These are phyloP conservation scores for Leptographium radiaticola DNA, from an alignment of 2,329 filamentous ascomycete genomes.

Conservation along the genomic window DNA sequence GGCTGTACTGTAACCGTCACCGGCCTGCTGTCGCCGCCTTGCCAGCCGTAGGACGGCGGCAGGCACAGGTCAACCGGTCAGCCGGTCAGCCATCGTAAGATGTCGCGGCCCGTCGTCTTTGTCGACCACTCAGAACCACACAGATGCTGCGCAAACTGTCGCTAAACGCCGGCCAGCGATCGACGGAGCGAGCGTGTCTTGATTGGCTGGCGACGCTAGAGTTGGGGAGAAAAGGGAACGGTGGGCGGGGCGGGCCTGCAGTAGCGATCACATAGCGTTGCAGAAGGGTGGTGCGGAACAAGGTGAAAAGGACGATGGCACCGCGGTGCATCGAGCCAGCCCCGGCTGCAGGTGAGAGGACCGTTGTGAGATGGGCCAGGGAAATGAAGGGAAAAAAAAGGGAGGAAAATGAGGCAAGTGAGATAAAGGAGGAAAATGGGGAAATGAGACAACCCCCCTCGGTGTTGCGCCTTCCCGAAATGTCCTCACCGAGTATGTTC, in stretches of 20 bases:
- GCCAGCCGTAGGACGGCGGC: too few species aligned
- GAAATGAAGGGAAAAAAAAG: too few species aligned
- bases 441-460: too few species aligned
- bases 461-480: too few species aligned
- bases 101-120: too few species aligned
- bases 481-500: too few species aligned
- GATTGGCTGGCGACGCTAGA: neutral
- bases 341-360: neutral
- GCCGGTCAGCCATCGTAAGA: too few species aligned
- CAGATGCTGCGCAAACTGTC: too few species aligned
- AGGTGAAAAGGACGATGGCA: neutral
- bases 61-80: too few species aligned
- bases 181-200: neutral
- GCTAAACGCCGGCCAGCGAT: neutral
- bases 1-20: too few species aligned
- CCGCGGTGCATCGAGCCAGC: neutral
- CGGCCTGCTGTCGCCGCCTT: too few species aligned
- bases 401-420: neutral
- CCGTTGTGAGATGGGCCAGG: neutral
- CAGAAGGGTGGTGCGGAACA: neutral
- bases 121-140: too few species aligned
- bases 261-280: slow-evolving; percentile 5
- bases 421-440: neutral
- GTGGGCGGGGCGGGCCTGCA: slow-evolving; percentile 7
- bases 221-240: neutral